These are phyloP conservation scores for Neckera pumila DNA, from an alignment of 225 moss, liverwort and hornwort genomes.

Conservation along the genomic window DNA sequence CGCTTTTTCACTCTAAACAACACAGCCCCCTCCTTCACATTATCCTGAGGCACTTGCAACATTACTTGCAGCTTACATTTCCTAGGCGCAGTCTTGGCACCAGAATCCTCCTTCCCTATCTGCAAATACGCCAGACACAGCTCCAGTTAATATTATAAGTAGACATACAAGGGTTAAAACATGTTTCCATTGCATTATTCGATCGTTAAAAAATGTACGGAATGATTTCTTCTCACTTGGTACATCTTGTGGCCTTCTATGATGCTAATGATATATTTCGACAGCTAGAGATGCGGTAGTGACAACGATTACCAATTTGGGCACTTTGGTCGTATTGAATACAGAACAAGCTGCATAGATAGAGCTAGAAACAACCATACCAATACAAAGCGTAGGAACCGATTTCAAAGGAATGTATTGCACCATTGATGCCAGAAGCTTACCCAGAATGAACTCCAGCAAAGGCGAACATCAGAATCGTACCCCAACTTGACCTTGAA, in stretches of 20 bases:
- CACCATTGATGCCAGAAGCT: neutral
- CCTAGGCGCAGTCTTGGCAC: slow-evolving; percentile 86
- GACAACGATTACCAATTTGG: neutral
- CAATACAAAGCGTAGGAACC: neutral
- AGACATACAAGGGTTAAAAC: neutral
- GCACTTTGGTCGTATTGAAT: neutral
- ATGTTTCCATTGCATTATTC: neutral
- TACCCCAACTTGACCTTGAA: slow-evolving; percentile 93
- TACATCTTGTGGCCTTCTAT: neutral
- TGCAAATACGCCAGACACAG: neutral
- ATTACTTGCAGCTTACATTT: slow-evolving; percentile 96
- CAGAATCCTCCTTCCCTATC: slow-evolving; percentile 88
- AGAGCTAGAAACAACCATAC: neutral
- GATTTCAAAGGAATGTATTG: neutral
- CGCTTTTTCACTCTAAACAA: slow-evolving; percentile 98
- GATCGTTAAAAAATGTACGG: neutral
- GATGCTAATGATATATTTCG: neutral
- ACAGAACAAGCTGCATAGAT: neutral
- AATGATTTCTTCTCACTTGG: neutral
- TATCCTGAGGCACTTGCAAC: slow-evolving; percentile 93
- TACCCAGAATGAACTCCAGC: slow-evolving; percentile 96
- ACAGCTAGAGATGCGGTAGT: neutral
- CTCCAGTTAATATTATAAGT: no score
- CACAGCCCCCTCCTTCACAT: slow-evolving; percentile 40
- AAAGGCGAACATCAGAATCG: slow-evolving; percentile 71